Conservation (phyloP, 495 filamentous ascomycete genomes). For the Lasiosphaeria ovina region DNA sequence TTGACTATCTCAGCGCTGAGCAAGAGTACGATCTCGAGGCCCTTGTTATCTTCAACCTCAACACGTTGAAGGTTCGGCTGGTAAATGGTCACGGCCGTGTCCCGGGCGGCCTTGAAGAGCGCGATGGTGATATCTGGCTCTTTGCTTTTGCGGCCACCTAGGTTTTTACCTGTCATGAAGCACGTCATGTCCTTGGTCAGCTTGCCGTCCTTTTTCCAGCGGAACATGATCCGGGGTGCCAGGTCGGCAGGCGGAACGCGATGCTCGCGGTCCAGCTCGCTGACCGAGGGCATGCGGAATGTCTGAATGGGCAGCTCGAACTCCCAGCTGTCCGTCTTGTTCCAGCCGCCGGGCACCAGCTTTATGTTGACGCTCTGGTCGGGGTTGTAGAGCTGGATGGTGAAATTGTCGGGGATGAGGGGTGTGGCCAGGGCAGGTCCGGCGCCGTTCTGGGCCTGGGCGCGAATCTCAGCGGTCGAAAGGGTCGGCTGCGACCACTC, state of each 20-base stretch:
- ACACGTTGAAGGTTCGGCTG: slow-evolving; percentile 87
- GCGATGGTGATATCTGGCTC: slow-evolving; percentile 94
- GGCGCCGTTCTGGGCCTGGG: slow-evolving; percentile 58
- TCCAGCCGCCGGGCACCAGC: slow-evolving; percentile 73
- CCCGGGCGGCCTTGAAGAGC: slow-evolving; percentile 60
- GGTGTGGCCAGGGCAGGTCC: slow-evolving; percentile 69
- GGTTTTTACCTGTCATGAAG: slow-evolving; percentile 71
- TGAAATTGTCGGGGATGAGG: slow-evolving; percentile 73
- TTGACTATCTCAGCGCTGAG: slow-evolving; percentile 79
- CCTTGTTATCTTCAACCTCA: slow-evolving; percentile 92
- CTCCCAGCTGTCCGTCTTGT: slow-evolving; percentile 74
- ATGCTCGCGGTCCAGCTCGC: slow-evolving; percentile 72
- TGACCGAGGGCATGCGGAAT: slow-evolving; percentile 75
- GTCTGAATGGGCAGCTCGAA: slow-evolving; percentile 88
- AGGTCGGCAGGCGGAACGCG: slow-evolving; percentile 65
- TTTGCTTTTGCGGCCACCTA: slow-evolving; percentile 68
- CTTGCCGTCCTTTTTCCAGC: slow-evolving; percentile 88
- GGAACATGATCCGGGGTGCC: slow-evolving; percentile 79
- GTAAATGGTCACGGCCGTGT: slow-evolving; percentile 70
- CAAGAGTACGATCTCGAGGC: slow-evolving; percentile 84
- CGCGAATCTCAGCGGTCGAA: slow-evolving; percentile 74
- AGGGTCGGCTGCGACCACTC: slow-evolving; percentile 80
- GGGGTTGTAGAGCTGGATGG: slow-evolving; percentile 88
- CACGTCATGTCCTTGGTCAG: slow-evolving; percentile 78
- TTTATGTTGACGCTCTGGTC: slow-evolving; percentile 76